Conservation (phyloP, 1,284 basidiomycete species). For the Cutaneotrichosporon arboriforme region DNA sequence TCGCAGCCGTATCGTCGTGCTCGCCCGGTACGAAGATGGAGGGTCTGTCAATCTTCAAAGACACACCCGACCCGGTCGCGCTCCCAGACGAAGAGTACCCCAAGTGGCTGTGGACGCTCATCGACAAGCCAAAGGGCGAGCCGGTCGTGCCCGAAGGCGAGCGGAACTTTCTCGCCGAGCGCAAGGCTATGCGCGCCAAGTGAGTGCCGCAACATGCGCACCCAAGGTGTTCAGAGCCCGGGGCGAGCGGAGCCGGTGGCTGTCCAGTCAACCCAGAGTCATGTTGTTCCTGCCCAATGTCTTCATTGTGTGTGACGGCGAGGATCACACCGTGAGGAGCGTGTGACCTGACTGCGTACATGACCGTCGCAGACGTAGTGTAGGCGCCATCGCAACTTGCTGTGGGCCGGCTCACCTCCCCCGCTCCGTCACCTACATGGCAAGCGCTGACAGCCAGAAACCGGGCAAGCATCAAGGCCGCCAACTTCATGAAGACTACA, state of each 20-base stretch:
- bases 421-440: no score
- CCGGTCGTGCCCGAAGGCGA: conserved; percentile 19
- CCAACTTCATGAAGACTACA: conserved; percentile 44
- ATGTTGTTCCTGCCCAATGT: no score
- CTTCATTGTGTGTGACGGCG: no score
- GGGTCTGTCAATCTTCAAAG: conserved; percentile 77
- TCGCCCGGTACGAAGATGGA: conserved; percentile 63
- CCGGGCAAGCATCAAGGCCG: conserved; percentile 41
- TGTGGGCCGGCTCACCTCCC: no score
- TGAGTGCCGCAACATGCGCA: conserved; percentile 28
- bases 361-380: background rate
- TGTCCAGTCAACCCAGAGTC: no score
- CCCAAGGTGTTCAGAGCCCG: no score
- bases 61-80: conserved; percentile 71
- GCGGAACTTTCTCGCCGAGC: conserved; percentile 37
- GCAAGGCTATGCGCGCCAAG: conserved; percentile 37
- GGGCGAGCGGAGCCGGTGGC: background rate
- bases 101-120: conserved; percentile 77
- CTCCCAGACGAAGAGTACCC: conserved; percentile 80
- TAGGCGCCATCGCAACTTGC: background rate
- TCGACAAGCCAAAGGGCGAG: conserved; percentile 42
- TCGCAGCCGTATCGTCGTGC: conserved; percentile 51
- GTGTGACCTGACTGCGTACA: background rate
- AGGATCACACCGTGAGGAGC: no score
- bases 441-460: conserved; percentile 26